Evolutionary conservation across 129 eudicot species (phyloP).

Genomic region (Scalesia atractyloides): DNA sequence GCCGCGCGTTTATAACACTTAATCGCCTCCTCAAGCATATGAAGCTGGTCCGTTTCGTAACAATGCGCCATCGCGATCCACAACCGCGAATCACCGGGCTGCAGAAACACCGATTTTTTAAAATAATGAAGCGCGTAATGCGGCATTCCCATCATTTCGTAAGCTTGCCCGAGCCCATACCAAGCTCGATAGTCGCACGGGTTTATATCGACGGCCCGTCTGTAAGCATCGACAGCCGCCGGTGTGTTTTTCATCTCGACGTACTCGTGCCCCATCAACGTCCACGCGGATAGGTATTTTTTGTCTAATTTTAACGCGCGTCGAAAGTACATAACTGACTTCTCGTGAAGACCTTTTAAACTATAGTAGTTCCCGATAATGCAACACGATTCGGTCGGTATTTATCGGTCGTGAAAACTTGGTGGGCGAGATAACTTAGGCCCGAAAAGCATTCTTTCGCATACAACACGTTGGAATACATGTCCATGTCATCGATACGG

Average conservation of each 20-base stretch:
- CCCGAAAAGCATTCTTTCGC: conserved; percentile 90
- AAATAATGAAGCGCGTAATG: conserved; percentile 82
- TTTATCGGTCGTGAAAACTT: conserved; percentile 83
- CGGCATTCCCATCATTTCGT: conserved; percentile 50
- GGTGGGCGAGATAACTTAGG: conserved; percentile 84
- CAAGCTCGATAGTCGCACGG: conserved; percentile 56
- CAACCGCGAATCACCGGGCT: conserved; percentile 60
- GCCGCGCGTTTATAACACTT: conserved; percentile 87
- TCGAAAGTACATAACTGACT: conserved; percentile 80
- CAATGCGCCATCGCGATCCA: conserved; percentile 99
- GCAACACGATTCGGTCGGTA: conserved; percentile 94
- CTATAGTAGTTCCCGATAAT: conserved; percentile 91
- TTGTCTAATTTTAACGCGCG: conserved; percentile 84
- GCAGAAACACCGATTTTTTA: conserved; percentile 75
- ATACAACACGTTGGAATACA: conserved; percentile 90
- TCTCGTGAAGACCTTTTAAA: conserved; percentile 92
- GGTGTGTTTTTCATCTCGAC: conserved; percentile 95
- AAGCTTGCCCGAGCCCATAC: conserved; percentile 98
- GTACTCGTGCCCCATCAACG: conserved; percentile 92
- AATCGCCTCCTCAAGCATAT: conserved; percentile 74
- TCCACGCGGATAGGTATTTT: conserved; percentile 93
- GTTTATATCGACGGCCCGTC: conserved; percentile 80
- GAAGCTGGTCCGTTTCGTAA: conserved; percentile 78
- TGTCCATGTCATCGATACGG: conserved; percentile 95
- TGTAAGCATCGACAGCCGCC: conserved; percentile 86